phyloP scores from a whole-genome alignment of 495 filamentous ascomycete genomes.

The Tuber magnatum region DNA sequence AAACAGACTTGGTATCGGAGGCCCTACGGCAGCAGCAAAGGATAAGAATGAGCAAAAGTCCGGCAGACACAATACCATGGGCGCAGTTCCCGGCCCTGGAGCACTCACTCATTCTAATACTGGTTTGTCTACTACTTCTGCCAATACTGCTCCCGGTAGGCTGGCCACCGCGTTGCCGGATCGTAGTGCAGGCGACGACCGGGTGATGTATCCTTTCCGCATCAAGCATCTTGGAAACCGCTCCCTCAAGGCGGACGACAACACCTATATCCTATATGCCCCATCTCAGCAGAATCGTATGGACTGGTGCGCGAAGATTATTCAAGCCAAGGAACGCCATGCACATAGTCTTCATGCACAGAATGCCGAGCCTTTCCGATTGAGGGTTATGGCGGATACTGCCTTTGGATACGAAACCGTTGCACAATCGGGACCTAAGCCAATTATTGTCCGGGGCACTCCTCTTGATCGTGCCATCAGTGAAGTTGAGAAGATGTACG shows the following conservation, averaged over 20 bases:
- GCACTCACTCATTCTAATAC: constrained; percentile 61
- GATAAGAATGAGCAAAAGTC: constrained; percentile 18
- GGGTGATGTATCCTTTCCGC: constrained; percentile 84
- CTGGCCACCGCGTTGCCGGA: constrained; percentile 41
- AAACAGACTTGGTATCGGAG: constrained; percentile 54
- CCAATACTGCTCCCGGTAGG: constrained; percentile 35
- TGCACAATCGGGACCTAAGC: constrained; percentile 48
- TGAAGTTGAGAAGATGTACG: constrained; percentile 73
- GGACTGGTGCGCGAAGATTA: constrained; percentile 90
- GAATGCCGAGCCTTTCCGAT: constrained; percentile 91
- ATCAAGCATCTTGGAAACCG: constrained; percentile 92
- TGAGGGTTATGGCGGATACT: constrained; percentile 84
- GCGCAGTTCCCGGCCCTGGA: constrained; percentile 49
- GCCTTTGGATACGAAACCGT: constrained; percentile 78
- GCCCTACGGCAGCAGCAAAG: constrained; percentile 52
- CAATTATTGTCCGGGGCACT: constrained; percentile 70
- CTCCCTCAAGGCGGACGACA: constrained; percentile 37
- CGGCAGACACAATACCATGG: constrained; percentile 32
- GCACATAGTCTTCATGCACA: constrained; percentile 80
- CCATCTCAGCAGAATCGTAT: constrained; percentile 61
- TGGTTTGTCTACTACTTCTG: constrained; percentile 33
- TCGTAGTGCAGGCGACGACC: constrained; percentile 62
- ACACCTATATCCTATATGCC: constrained; percentile 77
- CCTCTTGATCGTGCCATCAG: constrained; percentile 84
- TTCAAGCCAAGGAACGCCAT: constrained; percentile 87